These are phyloP conservation scores for Radiomyces spectabilis DNA, from an alignment of 192 early-diverging fungal genomes.

Conservation along the genomic window DNA sequence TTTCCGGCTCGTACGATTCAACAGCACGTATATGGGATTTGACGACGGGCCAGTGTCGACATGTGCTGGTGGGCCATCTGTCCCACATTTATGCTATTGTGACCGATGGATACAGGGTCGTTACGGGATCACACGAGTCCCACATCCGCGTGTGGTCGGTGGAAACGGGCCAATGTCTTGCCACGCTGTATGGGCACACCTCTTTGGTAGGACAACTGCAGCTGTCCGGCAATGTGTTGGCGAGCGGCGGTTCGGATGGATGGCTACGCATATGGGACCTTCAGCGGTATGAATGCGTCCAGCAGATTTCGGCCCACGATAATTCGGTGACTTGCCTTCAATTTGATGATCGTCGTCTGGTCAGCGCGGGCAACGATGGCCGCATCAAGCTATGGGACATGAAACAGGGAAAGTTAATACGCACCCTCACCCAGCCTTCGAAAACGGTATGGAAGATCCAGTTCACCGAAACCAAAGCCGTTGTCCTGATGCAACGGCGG, in stretches of 20 bases:
- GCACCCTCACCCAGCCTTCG: slow-evolving; percentile 72
- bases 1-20: slow-evolving; percentile 90
- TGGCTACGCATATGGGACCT: slow-evolving; percentile 90
- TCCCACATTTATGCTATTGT: slow-evolving; percentile 96
- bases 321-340: slow-evolving; percentile 96
- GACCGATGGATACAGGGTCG: slow-evolving; percentile 74
- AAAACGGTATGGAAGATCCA: slow-evolving; percentile 78
- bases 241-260: slow-evolving; percentile 91
- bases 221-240: slow-evolving; percentile 66
- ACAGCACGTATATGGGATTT: slow-evolving; percentile 92
- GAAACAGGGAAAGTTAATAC: slow-evolving; percentile 71
- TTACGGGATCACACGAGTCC: slow-evolving; percentile 89
- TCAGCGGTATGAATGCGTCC: slow-evolving; percentile 43
- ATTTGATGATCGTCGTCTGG: slow-evolving; percentile 84
- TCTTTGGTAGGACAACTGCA: slow-evolving; percentile 92
- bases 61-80: slow-evolving; percentile 78
- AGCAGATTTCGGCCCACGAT: slow-evolving; percentile 63
- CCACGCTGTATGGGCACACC: slow-evolving; percentile 82
- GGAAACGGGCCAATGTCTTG: slow-evolving; percentile 67
- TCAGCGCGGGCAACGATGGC: slow-evolving; percentile 86
- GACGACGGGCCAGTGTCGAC: slow-evolving; percentile 57
- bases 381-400: slow-evolving; percentile 96
- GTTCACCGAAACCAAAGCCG: slow-evolving; percentile 47
- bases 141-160: slow-evolving; percentile 90
- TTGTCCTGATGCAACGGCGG: slow-evolving; percentile 43